Evolutionary conservation across 2,329 filamentous ascomycete genomes (phyloP).

Genomic region (Fusarium circinatum): DNA sequence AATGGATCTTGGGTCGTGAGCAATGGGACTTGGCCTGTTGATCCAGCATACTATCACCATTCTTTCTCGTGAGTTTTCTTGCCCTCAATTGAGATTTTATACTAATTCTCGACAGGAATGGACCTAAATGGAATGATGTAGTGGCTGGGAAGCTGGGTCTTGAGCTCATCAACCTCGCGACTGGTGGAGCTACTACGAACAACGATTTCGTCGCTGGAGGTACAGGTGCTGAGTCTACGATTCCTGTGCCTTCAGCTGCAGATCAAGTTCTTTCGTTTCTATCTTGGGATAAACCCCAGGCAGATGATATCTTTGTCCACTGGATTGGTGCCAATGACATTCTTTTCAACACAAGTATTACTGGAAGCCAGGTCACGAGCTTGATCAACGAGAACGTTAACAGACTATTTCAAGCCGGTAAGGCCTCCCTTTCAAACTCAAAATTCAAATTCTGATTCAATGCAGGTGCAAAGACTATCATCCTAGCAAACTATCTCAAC

Average conservation of each 20-base stretch:
- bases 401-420: constrained; percentile 16
- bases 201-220: constrained; percentile 26
- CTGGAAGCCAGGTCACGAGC: constrained; percentile 14
- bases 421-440: neutral
- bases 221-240: constrained; percentile 15
- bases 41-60: constrained; percentile 27
- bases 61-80: constrained; percentile 8
- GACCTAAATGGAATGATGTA: constrained; percentile 24
- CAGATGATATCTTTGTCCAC: constrained; percentile 18
- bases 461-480: constrained; percentile 9
- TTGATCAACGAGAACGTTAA: constrained; percentile 12
- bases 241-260: constrained; percentile 17
- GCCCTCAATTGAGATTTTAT: rapidly evolving
- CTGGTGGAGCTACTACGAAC: constrained; percentile 23
- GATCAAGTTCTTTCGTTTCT: constrained; percentile 22
- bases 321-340: constrained; percentile 33
- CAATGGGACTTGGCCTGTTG: constrained; percentile 28
- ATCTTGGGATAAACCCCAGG: neutral
- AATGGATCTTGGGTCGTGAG: constrained; percentile 31
- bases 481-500: constrained; percentile 20
- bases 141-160: constrained; percentile 1
- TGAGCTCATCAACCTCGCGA: constrained; percentile 26
- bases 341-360: constrained; percentile 27
- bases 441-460: rapidly evolving
- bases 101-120: neutral